Evolutionary conservation across 2,329 filamentous ascomycete species (phyloP).

Genomic region (Fonsecaea monophora): DNA sequence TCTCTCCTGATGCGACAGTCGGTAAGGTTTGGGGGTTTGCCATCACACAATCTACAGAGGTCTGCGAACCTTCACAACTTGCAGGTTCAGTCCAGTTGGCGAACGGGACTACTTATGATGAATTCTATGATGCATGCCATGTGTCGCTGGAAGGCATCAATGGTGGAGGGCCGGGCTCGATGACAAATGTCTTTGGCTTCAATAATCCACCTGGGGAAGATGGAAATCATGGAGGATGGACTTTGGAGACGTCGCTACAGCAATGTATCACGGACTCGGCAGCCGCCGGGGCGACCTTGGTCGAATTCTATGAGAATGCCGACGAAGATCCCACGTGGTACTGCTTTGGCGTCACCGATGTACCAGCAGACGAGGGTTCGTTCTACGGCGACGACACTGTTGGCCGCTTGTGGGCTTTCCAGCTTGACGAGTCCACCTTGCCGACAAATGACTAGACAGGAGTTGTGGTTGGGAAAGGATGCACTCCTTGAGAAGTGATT

Average conservation of each 20-base stretch:
- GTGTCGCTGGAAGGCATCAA: constrained; percentile 12
- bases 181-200: constrained; percentile 17
- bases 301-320: constrained; percentile 15
- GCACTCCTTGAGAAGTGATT: neutral
- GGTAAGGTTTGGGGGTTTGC: constrained; percentile 21
- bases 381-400: constrained; percentile 18
- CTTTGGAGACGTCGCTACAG: constrained; percentile 8
- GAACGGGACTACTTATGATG: constrained; percentile 14
- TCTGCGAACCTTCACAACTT: constrained; percentile 17
- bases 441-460: neutral
- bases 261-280: constrained; percentile 13
- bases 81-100: constrained; percentile 7
- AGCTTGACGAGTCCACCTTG: constrained; percentile 2
- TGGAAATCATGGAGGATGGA: constrained; percentile 17
- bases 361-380: constrained; percentile 4
- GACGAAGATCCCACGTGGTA: constrained; percentile 7
- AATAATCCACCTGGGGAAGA: constrained; percentile 11
- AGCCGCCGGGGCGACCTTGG: constrained; percentile 15
- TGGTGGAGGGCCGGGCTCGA: constrained; percentile 1
- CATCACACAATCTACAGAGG: neutral
- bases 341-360: constrained; percentile 8
- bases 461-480: neutral
- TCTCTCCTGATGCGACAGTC: constrained; percentile 17
- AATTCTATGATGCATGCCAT: constrained; percentile 18
- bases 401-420: constrained; percentile 17